These are phyloP conservation scores for Entrophospora sp. DNA, from an alignment of 192 early-diverging fungal genomes.

Conservation along the genomic window DNA sequence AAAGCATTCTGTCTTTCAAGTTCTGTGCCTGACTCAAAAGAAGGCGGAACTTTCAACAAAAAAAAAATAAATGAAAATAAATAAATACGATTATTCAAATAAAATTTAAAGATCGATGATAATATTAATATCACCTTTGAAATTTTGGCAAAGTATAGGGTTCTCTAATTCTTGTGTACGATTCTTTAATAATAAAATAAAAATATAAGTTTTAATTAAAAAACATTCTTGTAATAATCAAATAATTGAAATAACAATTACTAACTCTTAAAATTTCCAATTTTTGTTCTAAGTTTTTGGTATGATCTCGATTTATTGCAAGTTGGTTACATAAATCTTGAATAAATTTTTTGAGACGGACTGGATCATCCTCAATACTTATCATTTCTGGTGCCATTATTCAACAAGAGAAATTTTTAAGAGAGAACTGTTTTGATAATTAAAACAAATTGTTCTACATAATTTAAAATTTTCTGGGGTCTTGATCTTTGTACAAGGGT, in stretches of 20 bases:
- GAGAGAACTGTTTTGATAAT: too few species aligned
- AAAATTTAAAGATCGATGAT: background rate
- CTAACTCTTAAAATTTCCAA: background rate
- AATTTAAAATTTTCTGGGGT: too few species aligned
- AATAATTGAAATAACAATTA: background rate
- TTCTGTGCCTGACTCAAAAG: conserved; percentile 13
- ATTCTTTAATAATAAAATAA: background rate
- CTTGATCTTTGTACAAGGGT: too few species aligned
- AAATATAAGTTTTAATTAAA: background rate
- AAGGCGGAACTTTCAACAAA: background rate
- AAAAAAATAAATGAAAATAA: background rate
- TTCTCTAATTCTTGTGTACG: background rate
- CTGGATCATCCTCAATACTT: conserved; percentile 4
- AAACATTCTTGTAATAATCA: background rate
- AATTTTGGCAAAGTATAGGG: background rate
- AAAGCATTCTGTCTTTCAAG: conserved; percentile 7
- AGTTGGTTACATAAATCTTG: conserved; percentile 9
- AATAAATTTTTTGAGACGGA: background rate
- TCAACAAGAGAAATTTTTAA: too few species aligned
- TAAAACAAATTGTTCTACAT: too few species aligned
- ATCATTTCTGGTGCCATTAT: background rate
- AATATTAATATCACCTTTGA: background rate
- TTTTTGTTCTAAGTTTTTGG: background rate
- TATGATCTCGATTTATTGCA: background rate
- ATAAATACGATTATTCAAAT: background rate